Evolutionary conservation across 106 monocot genomes (phyloP), one percentile per base, ranked within the genome.

Genomic region (Phalaenopsis equestris): DNA sequence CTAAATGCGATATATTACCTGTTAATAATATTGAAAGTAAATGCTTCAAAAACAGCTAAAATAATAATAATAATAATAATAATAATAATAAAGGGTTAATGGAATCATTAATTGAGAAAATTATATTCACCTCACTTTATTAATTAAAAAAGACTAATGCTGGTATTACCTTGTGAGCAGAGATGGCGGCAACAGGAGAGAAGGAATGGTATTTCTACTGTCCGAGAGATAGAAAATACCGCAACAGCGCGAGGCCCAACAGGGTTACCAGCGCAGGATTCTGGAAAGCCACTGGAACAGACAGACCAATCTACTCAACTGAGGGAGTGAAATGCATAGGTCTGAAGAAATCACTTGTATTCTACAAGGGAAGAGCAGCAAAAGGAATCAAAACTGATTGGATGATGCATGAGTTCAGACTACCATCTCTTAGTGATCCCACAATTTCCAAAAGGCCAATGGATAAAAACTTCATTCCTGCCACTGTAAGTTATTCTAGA

Each of bases 361-460:
- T 98, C 86, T 98, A 98, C 88, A 92, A 89, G 77, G 97, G 97
- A n/a, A 90, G 97, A 82, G 97, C 97, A 39, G 97, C 97, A 16
- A 98, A 92, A 86, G 97, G 97, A 16, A 57, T 84, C 56, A 98
- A 98, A 75, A 98, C 97, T 0, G 94, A 98, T 76, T 98, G 97
- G 97, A 98, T 98, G 97, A 98, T 98, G 97, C 97, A 98, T 30
- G 97, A 98, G 87, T 98, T 92, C 90, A 82, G 97, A 77, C 90
- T 98, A 3, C 97, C 96, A 19, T 92, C 93, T 8, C 85, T 88
- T 55, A 73, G 82, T 12, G 89, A 91, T 61, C 55, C 88, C 4
- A 86, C 84, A 8, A 49, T 73, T 49, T 79, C 84, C 14, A 90
- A 90, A 79, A 84, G 80, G 42, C 85, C 92, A 8, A 76, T 90